Percentiles rank a stretch among this genome's conserved stretches.
phyloP scores from a whole-genome alignment of 176 grass and related monocot species.

The Oryza officinalis region DNA sequence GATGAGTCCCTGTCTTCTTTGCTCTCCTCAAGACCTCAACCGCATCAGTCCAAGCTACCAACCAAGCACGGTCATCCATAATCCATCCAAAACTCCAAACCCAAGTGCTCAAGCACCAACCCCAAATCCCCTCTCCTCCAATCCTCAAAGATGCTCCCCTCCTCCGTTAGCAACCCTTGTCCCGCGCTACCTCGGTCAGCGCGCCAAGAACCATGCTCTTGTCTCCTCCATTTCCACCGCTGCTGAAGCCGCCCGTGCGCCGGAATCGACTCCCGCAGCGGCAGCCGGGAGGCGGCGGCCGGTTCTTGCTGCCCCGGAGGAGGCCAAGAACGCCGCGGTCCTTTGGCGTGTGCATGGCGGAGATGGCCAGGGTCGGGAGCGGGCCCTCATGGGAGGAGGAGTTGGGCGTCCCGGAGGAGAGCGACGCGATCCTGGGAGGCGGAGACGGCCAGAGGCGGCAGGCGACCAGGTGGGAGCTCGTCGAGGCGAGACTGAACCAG shows the following conservation, averaged over 20 bases:
- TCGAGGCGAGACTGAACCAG: slow-evolving; percentile 44
- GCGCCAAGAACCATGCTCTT: slow-evolving; percentile 36
- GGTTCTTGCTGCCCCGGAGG: slow-evolving; percentile 25
- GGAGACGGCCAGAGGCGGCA: slow-evolving; percentile 1
- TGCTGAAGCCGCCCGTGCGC: neutral
- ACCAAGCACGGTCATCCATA: neutral
- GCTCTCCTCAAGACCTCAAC: no score
- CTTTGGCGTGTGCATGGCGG: slow-evolving; percentile 33
- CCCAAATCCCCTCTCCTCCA: neutral
- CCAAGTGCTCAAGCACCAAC: neutral
- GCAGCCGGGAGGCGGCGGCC: neutral
- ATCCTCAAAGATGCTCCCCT: neutral
- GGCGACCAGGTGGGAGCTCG: slow-evolving; percentile 3
- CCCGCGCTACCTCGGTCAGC: neutral
- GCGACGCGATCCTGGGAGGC: slow-evolving; percentile 37
- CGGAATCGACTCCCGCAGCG: neutral
- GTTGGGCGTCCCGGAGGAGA: slow-evolving; percentile 28
- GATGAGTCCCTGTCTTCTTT: no score
- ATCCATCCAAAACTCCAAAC: slow-evolving; percentile 35
- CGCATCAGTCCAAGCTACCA: no score
- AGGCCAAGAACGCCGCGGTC: neutral
- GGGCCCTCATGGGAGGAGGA: slow-evolving; percentile 4
- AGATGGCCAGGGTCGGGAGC: slow-evolving; percentile 36
- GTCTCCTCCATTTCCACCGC: neutral
- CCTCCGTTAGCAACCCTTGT: neutral